phyloP scores from a whole-genome alignment of 352 stramenopile genomes.

The Aphanomyces astaci region DNA sequence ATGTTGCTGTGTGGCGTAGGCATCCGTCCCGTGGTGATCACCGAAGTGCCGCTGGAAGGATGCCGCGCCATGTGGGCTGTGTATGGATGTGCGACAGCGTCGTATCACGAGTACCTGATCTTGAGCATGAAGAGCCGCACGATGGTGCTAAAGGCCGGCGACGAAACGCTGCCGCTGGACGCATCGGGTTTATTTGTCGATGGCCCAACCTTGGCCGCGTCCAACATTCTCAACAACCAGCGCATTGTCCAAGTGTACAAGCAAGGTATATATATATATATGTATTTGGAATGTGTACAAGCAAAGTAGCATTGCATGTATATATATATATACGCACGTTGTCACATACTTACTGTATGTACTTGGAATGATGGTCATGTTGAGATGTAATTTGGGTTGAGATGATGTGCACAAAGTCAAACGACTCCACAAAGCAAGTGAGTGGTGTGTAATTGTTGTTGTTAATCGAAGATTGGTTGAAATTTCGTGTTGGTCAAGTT shows the following conservation, averaged over 20 bases:
- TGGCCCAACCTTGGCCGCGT: conserved; percentile 60
- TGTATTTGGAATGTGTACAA: too few relatives aligned
- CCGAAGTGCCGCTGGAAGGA: conserved; percentile 66
- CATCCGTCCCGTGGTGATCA: conserved; percentile 74
- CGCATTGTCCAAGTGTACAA: conserved; percentile 84
- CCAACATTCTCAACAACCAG: conserved; percentile 73
- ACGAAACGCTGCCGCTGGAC: conserved; percentile 78
- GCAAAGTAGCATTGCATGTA: too few relatives aligned
- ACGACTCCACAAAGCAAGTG: too few relatives aligned
- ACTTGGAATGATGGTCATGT: too few relatives aligned
- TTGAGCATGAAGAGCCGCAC: conserved; percentile 71
- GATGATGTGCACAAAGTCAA: too few relatives aligned
- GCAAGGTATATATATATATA: too few relatives aligned
- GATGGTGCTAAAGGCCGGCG: conserved; percentile 77
- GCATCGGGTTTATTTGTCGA: conserved; percentile 73
- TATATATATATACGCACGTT: too few relatives aligned
- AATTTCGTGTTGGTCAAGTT: too few relatives aligned
- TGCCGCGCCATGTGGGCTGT: conserved; percentile 84
- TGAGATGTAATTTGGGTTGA: too few relatives aligned
- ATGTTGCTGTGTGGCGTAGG: conserved; percentile 21
- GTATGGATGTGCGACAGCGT: conserved; percentile 45
- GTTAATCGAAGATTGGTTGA: too few relatives aligned
- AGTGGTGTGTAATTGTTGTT: too few relatives aligned
- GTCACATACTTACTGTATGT: too few relatives aligned
- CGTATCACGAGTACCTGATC: conserved; percentile 72